Base-by-base conservation (phyloP, 2,329 filamentous ascomycete genomes). In the Fusarium pseudoanthophilum region DNA sequence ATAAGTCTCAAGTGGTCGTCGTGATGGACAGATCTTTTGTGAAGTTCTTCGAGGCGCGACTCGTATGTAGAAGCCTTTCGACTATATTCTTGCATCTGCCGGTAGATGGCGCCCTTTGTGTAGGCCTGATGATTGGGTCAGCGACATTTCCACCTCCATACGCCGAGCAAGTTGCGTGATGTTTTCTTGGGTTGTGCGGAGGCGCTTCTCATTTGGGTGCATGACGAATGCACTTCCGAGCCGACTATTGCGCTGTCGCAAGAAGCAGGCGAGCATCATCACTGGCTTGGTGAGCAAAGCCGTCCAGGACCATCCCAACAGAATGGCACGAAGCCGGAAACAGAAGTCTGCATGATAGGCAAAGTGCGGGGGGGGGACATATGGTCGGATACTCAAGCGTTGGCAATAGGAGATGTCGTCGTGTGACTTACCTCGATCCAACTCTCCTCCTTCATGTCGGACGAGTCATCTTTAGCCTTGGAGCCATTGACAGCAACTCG, bases 51-150 rank as follows among this genome's bases (percentile, higher is more conserved):
- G 70, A 98, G 86, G 79, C 93, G 93, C 66, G 90, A 87, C 84
- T 98, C 95, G 71, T 97, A 86, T 45, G 92, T 93, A 65, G 89
- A 87, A 81, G 95, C 95, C 81, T 97, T 94, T 77, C 96, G 92
- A 84, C 97, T 97, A 84, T 97, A 98, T 84, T 98, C 96, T 80
- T 95, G 93, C 95, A 99, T 97, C 84, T 98, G 95, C 66, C 97
- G 94, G 79, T 93, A 92, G 81, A 99, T 97, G 73, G 96, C 96
- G 85, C 97, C 96, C 85, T 98, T 99, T 69, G 82, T 84, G 69
- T 83, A 84, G 60, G 79, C 73, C 82, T 84, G 75, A 70, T 70
- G 67, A 65, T 69, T 64, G 64, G 67, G 77, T 79, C 71, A 79
- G 77, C 72, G 74, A 72, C 62, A 70, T 65, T 60, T 71, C 57